Conservation (phyloP, 2,329 filamentous ascomycete genomes). For the Fusarium hainanense region DNA sequence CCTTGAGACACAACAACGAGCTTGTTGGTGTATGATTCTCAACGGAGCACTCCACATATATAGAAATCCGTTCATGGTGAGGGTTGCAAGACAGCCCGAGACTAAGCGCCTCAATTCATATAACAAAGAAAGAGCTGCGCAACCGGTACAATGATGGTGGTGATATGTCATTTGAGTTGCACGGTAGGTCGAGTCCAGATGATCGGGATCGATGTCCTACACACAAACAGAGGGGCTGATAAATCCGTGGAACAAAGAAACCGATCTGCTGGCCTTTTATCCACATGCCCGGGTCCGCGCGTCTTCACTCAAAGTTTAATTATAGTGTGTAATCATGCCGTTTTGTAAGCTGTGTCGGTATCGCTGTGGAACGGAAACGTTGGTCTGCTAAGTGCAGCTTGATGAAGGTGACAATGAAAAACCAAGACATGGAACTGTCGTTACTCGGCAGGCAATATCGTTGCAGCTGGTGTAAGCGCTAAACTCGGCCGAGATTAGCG, state of each 20-base stretch:
- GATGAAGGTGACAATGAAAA: background rate
- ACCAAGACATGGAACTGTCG: no score
- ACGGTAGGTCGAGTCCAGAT: background rate
- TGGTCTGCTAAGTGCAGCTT: background rate
- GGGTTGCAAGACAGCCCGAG: background rate
- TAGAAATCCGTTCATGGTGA: background rate
- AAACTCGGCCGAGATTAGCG: background rate
- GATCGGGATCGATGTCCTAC: background rate
- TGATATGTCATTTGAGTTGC: background rate
- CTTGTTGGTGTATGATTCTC: rapidly evolving
- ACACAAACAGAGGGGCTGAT: background rate
- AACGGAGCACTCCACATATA: background rate
- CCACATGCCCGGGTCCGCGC: background rate
- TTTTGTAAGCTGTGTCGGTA: background rate
- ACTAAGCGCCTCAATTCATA: background rate
- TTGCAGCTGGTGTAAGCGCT: background rate
- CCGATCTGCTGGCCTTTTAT: background rate
- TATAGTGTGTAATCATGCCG: background rate
- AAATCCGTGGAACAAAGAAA: background rate
- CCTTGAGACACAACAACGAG: rapidly evolving
- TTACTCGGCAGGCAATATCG: background rate
- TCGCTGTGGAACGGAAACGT: background rate
- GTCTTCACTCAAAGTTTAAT: rapidly evolving
- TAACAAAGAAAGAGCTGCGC: background rate
- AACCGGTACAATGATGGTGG: background rate